Base-by-base conservation (phyloP, 2,329 filamentous ascomycete species). In the Ramichloridium luteum region DNA sequence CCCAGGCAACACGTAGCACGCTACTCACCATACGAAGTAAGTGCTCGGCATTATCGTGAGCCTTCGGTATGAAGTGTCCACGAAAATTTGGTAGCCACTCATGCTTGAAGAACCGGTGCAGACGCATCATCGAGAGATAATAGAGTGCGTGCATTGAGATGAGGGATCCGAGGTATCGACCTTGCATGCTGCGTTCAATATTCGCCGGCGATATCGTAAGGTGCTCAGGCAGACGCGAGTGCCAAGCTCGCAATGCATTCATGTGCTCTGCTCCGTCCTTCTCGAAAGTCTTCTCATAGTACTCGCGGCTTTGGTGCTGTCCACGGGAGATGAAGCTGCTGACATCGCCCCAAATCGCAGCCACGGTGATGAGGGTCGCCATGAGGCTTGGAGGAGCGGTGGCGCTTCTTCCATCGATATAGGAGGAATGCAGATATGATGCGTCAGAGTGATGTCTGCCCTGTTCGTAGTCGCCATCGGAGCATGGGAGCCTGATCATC, bases 111-210 rank as follows among this genome's bases (percentile, higher is more conserved):
- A 78, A 70, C 23, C 79, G 68, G 44, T 78, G 76, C 16, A 81
- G 60, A 41, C 74, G 74, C 54, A 80, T 68, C 45, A 73, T 55
- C 1, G 73, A 65, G 28, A 72, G 67, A 48, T 78, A 68, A 49
- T 77, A 77, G n/a, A 80, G 58, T 16, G 77, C 59, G 50, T 82
- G 77, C 53, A 80, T 68, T 2, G 68, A 70, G 33, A 80, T 56
- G 47, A 76, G 77, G 0, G 66, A 64, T 4, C 73, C 73, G 2
- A 68, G 60, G 41, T 68, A 70, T 15, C 68, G 67, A 16, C 59
- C 56, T 10, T 63, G 55, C 5, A 71, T 63, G 25, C 68, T 70
- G 16, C 61, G 58, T 27, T 72, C 65, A 10, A 81, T 57, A 35
- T 78, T 80, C 32, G 64, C 56, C 3, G 62, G 51, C 3, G 62